Conservation (phyloP, 768 basidiomycete genomes). For the Peribolospora kevripleyi region DNA sequence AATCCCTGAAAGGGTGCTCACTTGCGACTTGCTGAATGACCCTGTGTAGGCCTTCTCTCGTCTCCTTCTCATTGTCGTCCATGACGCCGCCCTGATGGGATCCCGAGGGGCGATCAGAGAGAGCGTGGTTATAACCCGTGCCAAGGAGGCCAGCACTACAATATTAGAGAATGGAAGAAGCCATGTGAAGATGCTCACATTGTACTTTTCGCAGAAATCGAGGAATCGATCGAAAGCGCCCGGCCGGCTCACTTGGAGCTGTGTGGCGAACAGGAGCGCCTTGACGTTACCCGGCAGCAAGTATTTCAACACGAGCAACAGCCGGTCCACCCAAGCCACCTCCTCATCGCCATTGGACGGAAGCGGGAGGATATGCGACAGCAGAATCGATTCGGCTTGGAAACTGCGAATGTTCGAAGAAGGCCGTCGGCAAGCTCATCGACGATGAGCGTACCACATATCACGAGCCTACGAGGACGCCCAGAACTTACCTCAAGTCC, state of each 20-base stretch:
- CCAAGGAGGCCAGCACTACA: background rate
- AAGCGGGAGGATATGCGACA: constrained; percentile 59
- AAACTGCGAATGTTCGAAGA: constrained; percentile 21
- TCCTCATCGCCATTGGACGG: constrained; percentile 44
- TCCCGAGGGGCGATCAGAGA: too few relatives aligned
- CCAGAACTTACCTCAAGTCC: background rate
- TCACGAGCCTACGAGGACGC: too few relatives aligned
- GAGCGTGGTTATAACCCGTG: background rate
- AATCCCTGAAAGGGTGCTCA: constrained; percentile 17
- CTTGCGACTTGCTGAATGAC: constrained; percentile 38
- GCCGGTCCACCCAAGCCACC: constrained; percentile 55
- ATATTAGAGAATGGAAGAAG: background rate
- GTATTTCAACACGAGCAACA: constrained; percentile 44
- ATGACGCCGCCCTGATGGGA: constrained; percentile 55
- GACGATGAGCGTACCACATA: too few relatives aligned
- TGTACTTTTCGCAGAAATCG: constrained; percentile 50
- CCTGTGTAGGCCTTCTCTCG: constrained; percentile 32
- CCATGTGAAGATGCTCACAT: constrained; percentile 28
- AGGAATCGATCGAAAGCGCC: constrained; percentile 44
- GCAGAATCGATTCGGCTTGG: constrained; percentile 40
- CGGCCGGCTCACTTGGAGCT: constrained; percentile 31
- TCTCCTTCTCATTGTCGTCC: constrained; percentile 48
- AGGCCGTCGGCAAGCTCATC: background rate
- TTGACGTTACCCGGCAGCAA: background rate
- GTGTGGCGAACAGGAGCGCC: background rate